Evolutionary conservation across 2,329 filamentous ascomycete genomes (phyloP).

Genomic region (Rutstroemia sp.): DNA sequence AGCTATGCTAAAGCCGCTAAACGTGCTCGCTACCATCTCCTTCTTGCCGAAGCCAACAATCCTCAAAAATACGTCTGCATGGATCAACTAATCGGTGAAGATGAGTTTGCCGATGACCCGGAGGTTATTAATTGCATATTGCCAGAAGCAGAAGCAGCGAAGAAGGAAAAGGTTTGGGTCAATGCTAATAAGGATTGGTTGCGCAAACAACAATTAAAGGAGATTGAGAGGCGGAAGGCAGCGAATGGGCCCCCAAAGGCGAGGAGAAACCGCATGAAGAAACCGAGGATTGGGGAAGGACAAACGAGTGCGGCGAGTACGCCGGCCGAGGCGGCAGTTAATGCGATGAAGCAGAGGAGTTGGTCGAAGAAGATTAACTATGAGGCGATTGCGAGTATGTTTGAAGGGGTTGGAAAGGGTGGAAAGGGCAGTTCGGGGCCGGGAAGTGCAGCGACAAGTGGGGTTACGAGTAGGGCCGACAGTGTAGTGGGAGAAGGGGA

Average conservation of each 20-base stretch:
- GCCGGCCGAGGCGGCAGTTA: slow-evolving; percentile 61
- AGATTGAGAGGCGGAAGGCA: slow-evolving; percentile 64
- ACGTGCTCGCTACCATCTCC: slow-evolving; percentile 45
- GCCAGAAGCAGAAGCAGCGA: slow-evolving; percentile 61
- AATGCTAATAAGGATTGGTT: slow-evolving; percentile 94
- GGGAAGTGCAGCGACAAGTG: slow-evolving; percentile 40
- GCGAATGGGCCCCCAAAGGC: slow-evolving; percentile 47
- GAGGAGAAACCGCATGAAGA: slow-evolving; percentile 47
- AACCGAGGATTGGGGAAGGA: slow-evolving; percentile 55
- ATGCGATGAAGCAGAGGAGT: slow-evolving; percentile 58
- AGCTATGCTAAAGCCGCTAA: slow-evolving; percentile 52
- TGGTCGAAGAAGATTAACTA: slow-evolving; percentile 75
- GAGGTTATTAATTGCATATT: slow-evolving; percentile 80
- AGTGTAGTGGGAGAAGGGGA: not conserved
- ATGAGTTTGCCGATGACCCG: slow-evolving; percentile 83
- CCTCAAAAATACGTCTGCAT: slow-evolving; percentile 45
- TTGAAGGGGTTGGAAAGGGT: slow-evolving; percentile 31
- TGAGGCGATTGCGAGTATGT: slow-evolving; percentile 43
- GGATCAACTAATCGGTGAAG: slow-evolving; percentile 61
- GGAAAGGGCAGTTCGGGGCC: slow-evolving; percentile 29
- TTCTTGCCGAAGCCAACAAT: slow-evolving; percentile 42
- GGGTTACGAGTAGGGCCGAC: slow-evolving; percentile 32
- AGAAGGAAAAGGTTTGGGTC: slow-evolving; percentile 91
- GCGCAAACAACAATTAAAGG: slow-evolving; percentile 76
- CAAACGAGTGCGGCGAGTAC: slow-evolving; percentile 59